Percentiles rank a stretch among this genome's conserved stretches.
Evolutionary conservation across 176 grass and related monocot species (phyloP).

Genomic region (Neostapfia colusana): DNA sequence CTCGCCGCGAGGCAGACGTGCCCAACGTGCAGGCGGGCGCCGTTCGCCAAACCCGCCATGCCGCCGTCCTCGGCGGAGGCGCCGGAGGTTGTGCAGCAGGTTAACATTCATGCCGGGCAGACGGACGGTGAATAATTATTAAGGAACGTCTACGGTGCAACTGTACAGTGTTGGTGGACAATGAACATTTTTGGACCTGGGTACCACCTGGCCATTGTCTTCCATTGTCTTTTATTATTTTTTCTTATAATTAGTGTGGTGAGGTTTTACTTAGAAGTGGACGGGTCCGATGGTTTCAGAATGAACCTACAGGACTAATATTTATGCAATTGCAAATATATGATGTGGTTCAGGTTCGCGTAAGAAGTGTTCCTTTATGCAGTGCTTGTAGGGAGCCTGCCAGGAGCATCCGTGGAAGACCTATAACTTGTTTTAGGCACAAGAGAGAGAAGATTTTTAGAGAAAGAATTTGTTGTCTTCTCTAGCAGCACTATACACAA

Average conservation of each 20-base stretch:
- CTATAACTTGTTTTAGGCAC: too few relatives aligned
- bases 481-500: too few relatives aligned
- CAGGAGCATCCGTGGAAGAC: too few relatives aligned
- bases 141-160: neutral
- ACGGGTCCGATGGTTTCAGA: neutral
- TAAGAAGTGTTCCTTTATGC: neutral
- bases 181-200: conserved; percentile 4
- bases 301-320: neutral
- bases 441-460: too few relatives aligned
- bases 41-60: conserved; percentile 33
- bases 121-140: neutral
- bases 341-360: too few relatives aligned
- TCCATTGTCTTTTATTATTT: neutral
- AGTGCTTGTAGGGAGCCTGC: neutral
- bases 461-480: too few relatives aligned
- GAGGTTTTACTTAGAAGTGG: neutral
- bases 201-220: too few relatives aligned
- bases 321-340: neutral
- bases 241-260: neutral
- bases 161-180: conserved; percentile 5
- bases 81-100: conserved; percentile 3
- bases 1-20: conserved; percentile 64
- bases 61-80: neutral
- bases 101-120: neutral
- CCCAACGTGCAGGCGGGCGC: conserved; percentile 79